Evolutionary conservation across 2,329 filamentous ascomycete species (phyloP).

Genomic region (Trichoderma simmonsii): DNA sequence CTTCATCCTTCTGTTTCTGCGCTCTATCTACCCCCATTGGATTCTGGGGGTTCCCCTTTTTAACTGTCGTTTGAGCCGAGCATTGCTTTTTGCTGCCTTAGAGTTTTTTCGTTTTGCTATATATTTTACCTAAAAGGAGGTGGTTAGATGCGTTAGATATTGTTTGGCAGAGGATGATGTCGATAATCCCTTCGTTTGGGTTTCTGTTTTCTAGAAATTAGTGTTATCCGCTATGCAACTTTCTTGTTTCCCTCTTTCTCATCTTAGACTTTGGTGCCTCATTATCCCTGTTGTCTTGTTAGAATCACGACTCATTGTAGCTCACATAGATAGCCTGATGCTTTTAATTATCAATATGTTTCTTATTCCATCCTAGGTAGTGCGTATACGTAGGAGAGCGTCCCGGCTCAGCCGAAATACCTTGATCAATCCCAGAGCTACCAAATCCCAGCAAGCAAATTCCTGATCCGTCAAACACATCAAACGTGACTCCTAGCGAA

Average conservation of each 20-base stretch:
- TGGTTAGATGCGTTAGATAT: neutral
- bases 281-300: neutral
- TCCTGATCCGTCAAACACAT: neutral
- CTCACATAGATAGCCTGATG: neutral
- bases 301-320: neutral
- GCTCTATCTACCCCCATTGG: neutral
- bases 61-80: neutral
- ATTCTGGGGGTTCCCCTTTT: neutral
- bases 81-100: neutral
- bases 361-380: neutral
- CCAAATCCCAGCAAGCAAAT: neutral
- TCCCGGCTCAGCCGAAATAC: neutral
- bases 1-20: neutral
- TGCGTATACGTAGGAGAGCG: neutral
- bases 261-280: neutral
- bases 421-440: neutral
- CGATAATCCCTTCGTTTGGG: neutral
- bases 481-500: neutral
- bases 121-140: neutral
- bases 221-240: neutral
- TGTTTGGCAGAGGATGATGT: neutral
- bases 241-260: neutral
- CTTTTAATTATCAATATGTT: neutral
- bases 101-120: neutral
- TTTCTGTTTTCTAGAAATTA: neutral